Base-by-base conservation (phyloP, 306 rosid species). In the Gastrolobium villosum region DNA sequence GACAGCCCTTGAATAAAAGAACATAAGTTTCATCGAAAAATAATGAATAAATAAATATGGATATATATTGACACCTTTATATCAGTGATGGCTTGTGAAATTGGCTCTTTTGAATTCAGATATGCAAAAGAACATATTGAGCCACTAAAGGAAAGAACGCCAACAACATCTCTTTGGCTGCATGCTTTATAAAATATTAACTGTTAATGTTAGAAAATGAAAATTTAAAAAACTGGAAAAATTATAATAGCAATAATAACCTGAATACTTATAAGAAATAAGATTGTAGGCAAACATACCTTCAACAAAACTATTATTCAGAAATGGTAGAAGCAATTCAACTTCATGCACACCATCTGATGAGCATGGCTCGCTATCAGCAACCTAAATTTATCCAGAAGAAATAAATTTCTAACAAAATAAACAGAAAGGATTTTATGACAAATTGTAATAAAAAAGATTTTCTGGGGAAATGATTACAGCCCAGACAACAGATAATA, bases 111-210 rank as follows among this genome's bases (percentile, higher is more conserved):
- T 7, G 89, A 75, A 82, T 88, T 89, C 80, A 91, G 75, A 79
- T 88, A 92, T 32, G 98, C 97, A 86, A 88, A 90, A 67, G 98
- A 95, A 86, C 98, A 91, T 53, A 95, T 78, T 0, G 84, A 85
- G 41, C 99, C 98, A 35, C 92, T 82, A 32, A 91, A 85, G 65
- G 82, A 82, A 80, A 92, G 82, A 81, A 91, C 65, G 66, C 98
- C 99, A 62, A 76, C 79, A 46, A 88, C 88, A 43, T 88, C 91
- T 52, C 79, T 86, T 85, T 79, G 90, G 91, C 91, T 92, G 91
- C 85, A 81, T 30, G 87, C 97, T 92, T 84, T 77, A 89, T 78
- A 76, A 83, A 72, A 80, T 39, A 79, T 4, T 26, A 74, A 60
- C 5, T 10, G 14, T 79, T 54, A 53, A 72, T 61, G 74, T 87